phyloP scores from a whole-genome alignment of 768 basidiomycete genomes.

The Boletus vermiculosoides region DNA sequence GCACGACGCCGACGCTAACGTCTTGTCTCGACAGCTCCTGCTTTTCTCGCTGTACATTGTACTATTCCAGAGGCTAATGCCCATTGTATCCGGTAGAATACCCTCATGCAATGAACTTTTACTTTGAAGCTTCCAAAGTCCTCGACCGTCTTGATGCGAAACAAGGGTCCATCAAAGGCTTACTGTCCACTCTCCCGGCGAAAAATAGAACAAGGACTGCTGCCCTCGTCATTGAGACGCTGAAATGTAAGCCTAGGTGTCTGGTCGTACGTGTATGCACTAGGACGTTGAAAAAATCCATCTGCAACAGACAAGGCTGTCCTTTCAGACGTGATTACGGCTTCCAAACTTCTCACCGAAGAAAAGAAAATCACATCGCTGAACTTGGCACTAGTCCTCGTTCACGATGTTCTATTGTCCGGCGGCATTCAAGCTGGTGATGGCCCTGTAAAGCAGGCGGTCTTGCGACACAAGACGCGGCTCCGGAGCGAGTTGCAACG shows the following conservation, averaged over 20 bases:
- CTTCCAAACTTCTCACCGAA: constrained; percentile 64
- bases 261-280: neutral
- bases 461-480: constrained; percentile 87
- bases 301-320: constrained; percentile 64
- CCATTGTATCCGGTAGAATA: constrained; percentile 29
- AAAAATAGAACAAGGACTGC: constrained; percentile 75
- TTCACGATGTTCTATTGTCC: constrained; percentile 86
- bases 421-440: constrained; percentile 88
- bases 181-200: constrained; percentile 70
- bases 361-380: constrained; percentile 75
- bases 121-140: constrained; percentile 82
- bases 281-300: constrained; percentile 10
- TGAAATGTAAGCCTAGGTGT: constrained; percentile 74
- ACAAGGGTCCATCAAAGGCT: constrained; percentile 89
- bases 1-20: constrained; percentile 29
- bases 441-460: constrained; percentile 84
- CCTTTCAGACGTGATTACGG: constrained; percentile 66
- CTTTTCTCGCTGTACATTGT: constrained; percentile 18
- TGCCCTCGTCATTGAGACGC: constrained; percentile 88
- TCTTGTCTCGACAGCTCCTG: constrained; percentile 17
- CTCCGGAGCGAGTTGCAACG: constrained; percentile 83
- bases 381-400: constrained; percentile 79
- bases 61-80: constrained; percentile 26
- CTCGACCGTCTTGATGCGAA: constrained; percentile 86
- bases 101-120: constrained; percentile 78